phyloP scores from a whole-genome alignment of 441 rosid genomes.

The Arabidopsis lyrata region DNA sequence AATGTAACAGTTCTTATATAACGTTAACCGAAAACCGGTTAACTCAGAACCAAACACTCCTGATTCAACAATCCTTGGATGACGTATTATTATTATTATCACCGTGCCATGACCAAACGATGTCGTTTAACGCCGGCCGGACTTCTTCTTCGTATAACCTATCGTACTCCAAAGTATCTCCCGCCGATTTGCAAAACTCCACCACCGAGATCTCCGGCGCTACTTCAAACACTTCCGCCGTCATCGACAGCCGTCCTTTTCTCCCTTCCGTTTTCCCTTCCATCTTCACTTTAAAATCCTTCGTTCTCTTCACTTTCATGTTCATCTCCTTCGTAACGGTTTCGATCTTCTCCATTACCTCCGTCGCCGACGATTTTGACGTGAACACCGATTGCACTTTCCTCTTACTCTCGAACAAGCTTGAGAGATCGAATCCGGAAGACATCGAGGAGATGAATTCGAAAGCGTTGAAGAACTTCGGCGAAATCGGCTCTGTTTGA shows the following conservation, averaged over 20 bases:
- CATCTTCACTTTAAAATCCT: slow-evolving; percentile 67
- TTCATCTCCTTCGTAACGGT: slow-evolving; percentile 60
- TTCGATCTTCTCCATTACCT: slow-evolving; percentile 62
- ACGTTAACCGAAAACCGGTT: slow-evolving; percentile 23
- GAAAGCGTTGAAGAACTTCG: slow-evolving; percentile 82
- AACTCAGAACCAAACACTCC: not conserved
- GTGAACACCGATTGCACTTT: slow-evolving; percentile 69
- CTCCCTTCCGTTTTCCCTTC: slow-evolving; percentile 71
- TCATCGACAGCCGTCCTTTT: slow-evolving; percentile 71
- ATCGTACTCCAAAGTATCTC: slow-evolving; percentile 80
- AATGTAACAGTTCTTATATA: slow-evolving; percentile 11
- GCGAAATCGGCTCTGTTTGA: slow-evolving; percentile 47
- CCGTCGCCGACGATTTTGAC: slow-evolving; percentile 60
- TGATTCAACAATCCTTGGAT: too few relatives aligned
- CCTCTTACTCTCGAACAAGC: slow-evolving; percentile 64
- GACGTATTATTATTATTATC: slow-evolving; percentile 34
- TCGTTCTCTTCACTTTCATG: slow-evolving; percentile 53
- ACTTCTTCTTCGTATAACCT: slow-evolving; percentile 80
- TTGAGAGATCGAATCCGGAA: slow-evolving; percentile 79
- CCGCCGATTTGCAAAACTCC: slow-evolving; percentile 74
- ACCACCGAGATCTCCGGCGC: slow-evolving; percentile 86
- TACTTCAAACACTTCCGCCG: slow-evolving; percentile 88
- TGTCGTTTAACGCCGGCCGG: slow-evolving; percentile 83
- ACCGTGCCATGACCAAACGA: slow-evolving; percentile 96
- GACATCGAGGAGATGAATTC: slow-evolving; percentile 90